phyloP scores from a whole-genome alignment of 192 early-diverging fungal genomes.

The Diversispora epigaea region DNA sequence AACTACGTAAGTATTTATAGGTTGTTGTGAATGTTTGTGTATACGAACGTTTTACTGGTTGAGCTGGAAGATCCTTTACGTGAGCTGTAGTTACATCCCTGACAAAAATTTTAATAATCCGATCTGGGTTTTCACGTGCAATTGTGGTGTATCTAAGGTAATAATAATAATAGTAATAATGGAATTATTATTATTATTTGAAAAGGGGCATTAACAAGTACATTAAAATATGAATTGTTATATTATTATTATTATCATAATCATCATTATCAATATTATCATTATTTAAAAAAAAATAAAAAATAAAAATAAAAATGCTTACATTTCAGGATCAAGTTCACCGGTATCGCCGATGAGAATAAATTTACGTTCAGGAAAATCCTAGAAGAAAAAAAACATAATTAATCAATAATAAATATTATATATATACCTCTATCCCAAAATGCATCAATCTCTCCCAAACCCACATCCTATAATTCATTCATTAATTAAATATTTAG shows the following conservation, averaged over 20 bases:
- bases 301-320: background rate
- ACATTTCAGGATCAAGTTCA: slow-evolving; percentile 79
- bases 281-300: background rate
- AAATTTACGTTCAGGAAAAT: slow-evolving; percentile 74
- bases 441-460: too few relatives aligned
- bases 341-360: slow-evolving; percentile 86
- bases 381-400: slow-evolving; percentile 34
- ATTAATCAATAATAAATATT: background rate
- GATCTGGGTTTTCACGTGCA: slow-evolving; percentile 47
- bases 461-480: too few relatives aligned
- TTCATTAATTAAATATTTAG: background rate
- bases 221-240: background rate
- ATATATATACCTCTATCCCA: background rate
- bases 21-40: too few relatives aligned
- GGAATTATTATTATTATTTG: too few relatives aligned
- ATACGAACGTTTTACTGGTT: background rate
- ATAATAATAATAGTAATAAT: background rate
- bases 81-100: slow-evolving; percentile 51
- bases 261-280: background rate
- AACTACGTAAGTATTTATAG: too few relatives aligned
- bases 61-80: slow-evolving; percentile 2
- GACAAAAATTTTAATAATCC: slow-evolving; percentile 69
- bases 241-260: background rate
- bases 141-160: slow-evolving; percentile 55
- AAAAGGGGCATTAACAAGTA: background rate